Base-by-base conservation (phyloP, 768 basidiomycete species). In the Rossbeevera mucosa region DNA sequence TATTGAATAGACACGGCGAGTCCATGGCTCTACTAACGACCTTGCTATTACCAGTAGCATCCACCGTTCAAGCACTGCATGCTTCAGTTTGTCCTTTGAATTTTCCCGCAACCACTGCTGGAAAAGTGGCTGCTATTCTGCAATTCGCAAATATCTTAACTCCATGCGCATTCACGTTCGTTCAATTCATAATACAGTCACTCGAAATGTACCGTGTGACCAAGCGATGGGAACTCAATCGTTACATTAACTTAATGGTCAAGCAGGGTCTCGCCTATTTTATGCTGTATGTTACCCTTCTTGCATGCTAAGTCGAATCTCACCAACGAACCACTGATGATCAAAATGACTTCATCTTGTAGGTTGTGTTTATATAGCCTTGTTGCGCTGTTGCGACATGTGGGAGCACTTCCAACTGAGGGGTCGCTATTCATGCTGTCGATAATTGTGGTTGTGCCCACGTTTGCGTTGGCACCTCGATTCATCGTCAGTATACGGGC, bases 401-500 rank as follows among this genome's bases (percentile, higher is more conserved):
- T 1, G 21, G 40, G 40, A 41, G 20, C 20, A 20, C 12, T 41
- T 0, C n/a, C 38, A 6, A 7, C 20, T 21, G 12, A 41, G 13
- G 5, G 18, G 31, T n/a, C 1, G 20, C 20, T 2, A 20, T 13
- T 13, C 21, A 41, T 13, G 20, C 5, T 13, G 7, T 41, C 13
- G 20, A 41, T 6, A 5, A 18, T 40, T 21, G 9, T 9, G 20
- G 5, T 4, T 11, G 38, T 20, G n/a, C 38, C 38, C 13, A 13
- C 4, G 13, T 4, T 18, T 16, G 20, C 20, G 40, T 21, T 41
- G 12, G 6, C 6, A 84, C 7, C 80, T 81, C 54, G 75, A 71
- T 59, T 81, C 76, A 3, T 74, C 80, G 60, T 81, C 76, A 2
- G 76, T 20, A 41, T 41, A 21, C 20, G 40, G 40, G 40, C 20